Evolutionary conservation across 352 stramenopile species (phyloP).

Genomic region (Peronospora belbahrii): DNA sequence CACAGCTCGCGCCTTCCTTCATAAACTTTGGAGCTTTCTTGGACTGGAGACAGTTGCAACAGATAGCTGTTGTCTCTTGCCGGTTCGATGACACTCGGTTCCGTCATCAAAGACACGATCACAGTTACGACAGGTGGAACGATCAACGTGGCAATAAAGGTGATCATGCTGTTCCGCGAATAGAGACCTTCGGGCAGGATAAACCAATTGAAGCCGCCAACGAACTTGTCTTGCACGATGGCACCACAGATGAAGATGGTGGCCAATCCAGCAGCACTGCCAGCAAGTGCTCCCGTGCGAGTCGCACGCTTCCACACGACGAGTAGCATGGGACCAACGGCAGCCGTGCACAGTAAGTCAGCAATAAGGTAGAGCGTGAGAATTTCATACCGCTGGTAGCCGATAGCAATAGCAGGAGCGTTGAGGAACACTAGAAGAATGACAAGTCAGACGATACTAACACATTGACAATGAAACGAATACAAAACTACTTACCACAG

Average conservation of each 20-base stretch:
- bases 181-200: constrained; percentile 66
- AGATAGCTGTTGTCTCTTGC: constrained; percentile 18
- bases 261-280: constrained; percentile 46
- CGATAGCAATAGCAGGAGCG: constrained; percentile 56
- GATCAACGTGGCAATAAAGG: constrained; percentile 64
- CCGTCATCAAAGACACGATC: constrained; percentile 40
- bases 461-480: not conserved
- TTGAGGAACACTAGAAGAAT: constrained; percentile 52
- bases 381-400: constrained; percentile 58
- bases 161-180: constrained; percentile 71
- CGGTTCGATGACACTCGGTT: constrained; percentile 15
- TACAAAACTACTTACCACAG: constrained; percentile 26
- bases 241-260: constrained; percentile 67
- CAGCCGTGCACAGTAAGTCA: constrained; percentile 64
- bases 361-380: constrained; percentile 70
- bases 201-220: constrained; percentile 77
- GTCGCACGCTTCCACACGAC: constrained; percentile 45
- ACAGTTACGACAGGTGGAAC: constrained; percentile 53
- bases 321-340: constrained; percentile 67
- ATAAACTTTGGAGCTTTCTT: constrained; percentile 1
- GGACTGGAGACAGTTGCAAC: constrained; percentile 16
- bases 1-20: no score
- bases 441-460: no score
- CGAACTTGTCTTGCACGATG: constrained; percentile 48
- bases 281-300: constrained; percentile 33